A percentile compares a stretch with the other conserved stretches of the same genome.
These are phyloP conservation scores for Henckelia pumila DNA, from an alignment of 257 asterid species.

Conservation along the genomic window DNA sequence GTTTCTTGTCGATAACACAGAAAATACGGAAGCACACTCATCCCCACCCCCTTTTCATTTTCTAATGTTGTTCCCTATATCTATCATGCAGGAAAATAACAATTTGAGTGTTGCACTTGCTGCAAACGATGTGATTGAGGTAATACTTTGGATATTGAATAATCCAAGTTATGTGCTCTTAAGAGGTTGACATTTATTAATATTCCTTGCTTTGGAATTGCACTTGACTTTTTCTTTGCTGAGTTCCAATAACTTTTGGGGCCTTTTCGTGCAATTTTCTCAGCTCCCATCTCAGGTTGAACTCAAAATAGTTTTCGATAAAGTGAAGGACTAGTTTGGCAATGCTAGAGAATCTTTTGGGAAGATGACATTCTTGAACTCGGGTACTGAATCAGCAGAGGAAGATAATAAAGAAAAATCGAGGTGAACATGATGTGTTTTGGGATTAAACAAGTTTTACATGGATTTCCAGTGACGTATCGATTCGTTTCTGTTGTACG, in stretches of 20 bases:
- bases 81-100: constrained; percentile 63
- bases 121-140: constrained; percentile 78
- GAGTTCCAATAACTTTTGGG: too few species aligned
- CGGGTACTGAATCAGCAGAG: constrained; percentile 48
- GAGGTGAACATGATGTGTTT: constrained; percentile 36
- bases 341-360: constrained; percentile 93
- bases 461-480: background rate
- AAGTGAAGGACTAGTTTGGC: constrained; percentile 88
- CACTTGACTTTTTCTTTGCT: too few species aligned
- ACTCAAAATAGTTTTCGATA: constrained; percentile 83
- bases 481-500: background rate
- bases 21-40: background rate
- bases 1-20: background rate
- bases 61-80: constrained; percentile 1
- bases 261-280: constrained; percentile 8
- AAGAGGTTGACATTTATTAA: too few species aligned
- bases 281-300: constrained; percentile 77
- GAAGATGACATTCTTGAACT: constrained; percentile 62
- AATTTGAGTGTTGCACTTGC: constrained; percentile 77
- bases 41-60: background rate
- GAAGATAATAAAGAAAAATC: constrained; percentile 47
- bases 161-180: background rate
- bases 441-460: background rate
- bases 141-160: constrained; percentile 20
- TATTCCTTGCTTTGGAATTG: background rate